Base-by-base conservation (phyloP, 2,329 filamentous ascomycete species). In the Nigrograna mackinnonii region DNA sequence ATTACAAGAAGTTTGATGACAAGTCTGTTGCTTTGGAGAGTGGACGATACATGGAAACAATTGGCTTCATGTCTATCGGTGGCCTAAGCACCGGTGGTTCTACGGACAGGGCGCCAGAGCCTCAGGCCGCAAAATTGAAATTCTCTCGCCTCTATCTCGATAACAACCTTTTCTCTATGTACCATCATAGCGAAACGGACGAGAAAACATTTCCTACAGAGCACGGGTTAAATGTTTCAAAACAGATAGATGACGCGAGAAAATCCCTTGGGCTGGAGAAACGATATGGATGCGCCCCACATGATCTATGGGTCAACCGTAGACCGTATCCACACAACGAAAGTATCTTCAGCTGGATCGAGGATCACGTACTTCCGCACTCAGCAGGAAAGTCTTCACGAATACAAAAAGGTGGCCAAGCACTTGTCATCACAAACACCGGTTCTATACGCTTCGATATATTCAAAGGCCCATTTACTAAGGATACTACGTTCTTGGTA, bases 371-470 rank as follows among this genome's bases (percentile, higher is more conserved):
- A 0, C 74, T 97, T 1, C 89, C 90, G 0, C 80, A 80, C 32
- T 72, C 85, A 2, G 71, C 91, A 22, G 70, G 73, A 42, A 83
- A 57, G 7, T 62, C 60, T 1, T 35, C 46, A 3, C 55, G 60
- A n/a, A 47, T 63, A 17, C 41, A 55, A 19, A 74, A 78, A 18
- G 77, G 84, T 42, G 76, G 79, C 30, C 79, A 90, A 7, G 79
- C 82, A 5, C 71, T 97, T 9, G 84, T 86, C 21, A 82, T 97
- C 37, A 77, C 88, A 42, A 99, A 99, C 69, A 96, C 89, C 0
- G 94, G 94, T 19, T 89, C 88, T 3, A 84, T 99, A 52, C 87
- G 94, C 33, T 99, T 97, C 67, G 94, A 99, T 66, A 88, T 99
- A 47, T 95, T 96, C 77, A 84, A 92, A 66, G 94, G 94, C 0